Conservation (phyloP, 345 rosid genomes). For the Triadica sebifera region DNA sequence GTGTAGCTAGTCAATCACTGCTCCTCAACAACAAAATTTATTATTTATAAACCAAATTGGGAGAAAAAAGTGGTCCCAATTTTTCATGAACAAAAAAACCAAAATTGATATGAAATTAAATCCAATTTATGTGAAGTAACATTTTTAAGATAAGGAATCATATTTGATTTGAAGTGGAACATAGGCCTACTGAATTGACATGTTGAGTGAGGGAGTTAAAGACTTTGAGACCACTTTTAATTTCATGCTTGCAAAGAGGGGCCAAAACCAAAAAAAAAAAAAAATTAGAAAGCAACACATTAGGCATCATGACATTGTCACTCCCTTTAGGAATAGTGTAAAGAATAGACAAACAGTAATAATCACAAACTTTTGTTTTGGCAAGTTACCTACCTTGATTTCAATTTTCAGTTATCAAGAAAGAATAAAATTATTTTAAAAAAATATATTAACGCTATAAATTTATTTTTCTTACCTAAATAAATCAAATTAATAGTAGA, state of each 20-base stretch:
- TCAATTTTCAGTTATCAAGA: neutral
- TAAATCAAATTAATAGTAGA: no score
- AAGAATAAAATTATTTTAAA: no score
- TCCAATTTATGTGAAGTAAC: no score
- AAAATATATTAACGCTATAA: no score
- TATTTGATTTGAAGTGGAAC: neutral
- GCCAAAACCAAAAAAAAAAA: constrained; percentile 1
- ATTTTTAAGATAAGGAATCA: neutral
- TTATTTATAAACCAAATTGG: neutral
- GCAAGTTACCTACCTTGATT: neutral
- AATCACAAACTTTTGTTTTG: constrained; percentile 14
- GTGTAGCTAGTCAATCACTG: neutral
- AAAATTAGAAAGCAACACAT: neutral
- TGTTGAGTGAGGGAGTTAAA: neutral
- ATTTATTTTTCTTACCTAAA: no score
- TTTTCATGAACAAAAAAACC: neutral
- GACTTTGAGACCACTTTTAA: neutral
- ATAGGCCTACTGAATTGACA: constrained; percentile 1
- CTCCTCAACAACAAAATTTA: no score
- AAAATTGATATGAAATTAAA: neutral
- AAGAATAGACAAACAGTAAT: constrained; percentile 23
- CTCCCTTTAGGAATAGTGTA: constrained; percentile 10
- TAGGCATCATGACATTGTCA: constrained; percentile 1
- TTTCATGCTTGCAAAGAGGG: constrained; percentile 9
- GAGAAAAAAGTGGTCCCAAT: constrained; percentile 5